phyloP scores from a whole-genome alignment of 257 asterid genomes.

The Plantago elongata region DNA sequence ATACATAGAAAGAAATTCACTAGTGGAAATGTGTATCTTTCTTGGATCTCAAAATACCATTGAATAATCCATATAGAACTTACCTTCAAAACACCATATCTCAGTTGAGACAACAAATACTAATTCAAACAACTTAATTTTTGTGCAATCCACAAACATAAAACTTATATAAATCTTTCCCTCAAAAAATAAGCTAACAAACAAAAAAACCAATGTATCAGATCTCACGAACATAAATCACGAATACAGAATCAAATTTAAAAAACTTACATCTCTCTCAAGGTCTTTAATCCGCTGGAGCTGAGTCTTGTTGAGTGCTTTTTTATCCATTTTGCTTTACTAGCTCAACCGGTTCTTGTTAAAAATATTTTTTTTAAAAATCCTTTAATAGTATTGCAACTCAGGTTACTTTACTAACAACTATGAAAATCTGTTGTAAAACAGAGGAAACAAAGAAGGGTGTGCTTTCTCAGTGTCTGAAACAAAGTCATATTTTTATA shows the following conservation, averaged over 20 bases:
- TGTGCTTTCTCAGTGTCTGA: too few relatives aligned
- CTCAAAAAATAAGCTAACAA: not conserved
- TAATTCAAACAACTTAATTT: not conserved
- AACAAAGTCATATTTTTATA: too few relatives aligned
- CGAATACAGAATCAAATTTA: not conserved
- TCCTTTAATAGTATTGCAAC: too few relatives aligned
- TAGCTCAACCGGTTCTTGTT: not conserved
- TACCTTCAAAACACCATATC: not conserved
- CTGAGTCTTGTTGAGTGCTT: slow-evolving; percentile 26
- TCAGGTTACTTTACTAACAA: too few relatives aligned
- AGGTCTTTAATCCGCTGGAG: slow-evolving; percentile 27
- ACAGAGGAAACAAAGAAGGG: too few relatives aligned
- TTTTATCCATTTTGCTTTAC: slow-evolving; percentile 23
- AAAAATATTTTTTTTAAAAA: too few relatives aligned
- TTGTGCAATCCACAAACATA: not conserved
- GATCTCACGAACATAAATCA: not conserved
- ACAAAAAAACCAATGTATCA: not conserved
- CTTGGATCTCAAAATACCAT: too few relatives aligned
- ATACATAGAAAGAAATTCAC: too few relatives aligned
- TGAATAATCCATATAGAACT: too few relatives aligned
- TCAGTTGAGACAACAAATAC: not conserved
- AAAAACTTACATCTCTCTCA: slow-evolving; percentile 27
- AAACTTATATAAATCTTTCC: not conserved
- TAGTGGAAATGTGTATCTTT: not conserved
- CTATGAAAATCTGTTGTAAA: too few relatives aligned